Conservation (phyloP, 805 yeast species). For the Ogataea methylovora region DNA sequence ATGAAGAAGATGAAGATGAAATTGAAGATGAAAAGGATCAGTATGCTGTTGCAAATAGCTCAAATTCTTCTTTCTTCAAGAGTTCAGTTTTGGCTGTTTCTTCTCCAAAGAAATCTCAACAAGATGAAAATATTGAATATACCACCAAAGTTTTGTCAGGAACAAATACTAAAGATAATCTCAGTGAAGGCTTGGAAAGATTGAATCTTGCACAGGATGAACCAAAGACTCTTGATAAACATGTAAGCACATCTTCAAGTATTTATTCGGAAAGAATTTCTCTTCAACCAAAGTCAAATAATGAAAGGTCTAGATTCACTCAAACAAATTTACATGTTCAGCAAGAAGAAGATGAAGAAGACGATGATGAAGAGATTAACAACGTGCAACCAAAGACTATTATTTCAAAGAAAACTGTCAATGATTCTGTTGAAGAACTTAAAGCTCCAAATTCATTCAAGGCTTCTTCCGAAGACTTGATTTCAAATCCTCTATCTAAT, state of each 20-base stretch:
- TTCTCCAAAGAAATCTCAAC: not conserved
- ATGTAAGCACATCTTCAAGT: conserved; percentile 14
- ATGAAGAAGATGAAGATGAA: conserved; percentile 15
- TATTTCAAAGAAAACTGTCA: too few relatives aligned
- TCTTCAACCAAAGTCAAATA: not conserved
- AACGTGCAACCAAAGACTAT: too few relatives aligned
- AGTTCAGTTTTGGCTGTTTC: too few relatives aligned
- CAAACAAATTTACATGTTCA: not conserved
- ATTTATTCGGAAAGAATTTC: conserved; percentile 12
- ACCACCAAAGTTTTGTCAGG: too few relatives aligned
- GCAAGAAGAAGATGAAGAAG: not conserved
- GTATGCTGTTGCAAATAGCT: not conserved
- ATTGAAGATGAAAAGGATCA: not conserved
- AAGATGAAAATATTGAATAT: not conserved
- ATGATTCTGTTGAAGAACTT: too few relatives aligned
- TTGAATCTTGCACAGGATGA: not conserved
- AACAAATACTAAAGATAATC: too few relatives aligned
- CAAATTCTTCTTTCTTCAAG: too few relatives aligned
- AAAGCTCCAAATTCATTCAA: too few relatives aligned
- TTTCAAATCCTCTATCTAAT: conserved; percentile 7
- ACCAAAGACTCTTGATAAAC: conserved; percentile 1
- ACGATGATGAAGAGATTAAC: not conserved
- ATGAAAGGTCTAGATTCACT: not conserved
- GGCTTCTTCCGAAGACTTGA: too few relatives aligned
- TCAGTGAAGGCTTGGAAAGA: not conserved